These are phyloP conservation scores for Colletotrichum godetiae DNA, from an alignment of 2,329 filamentous ascomycete species.

Conservation along the genomic window DNA sequence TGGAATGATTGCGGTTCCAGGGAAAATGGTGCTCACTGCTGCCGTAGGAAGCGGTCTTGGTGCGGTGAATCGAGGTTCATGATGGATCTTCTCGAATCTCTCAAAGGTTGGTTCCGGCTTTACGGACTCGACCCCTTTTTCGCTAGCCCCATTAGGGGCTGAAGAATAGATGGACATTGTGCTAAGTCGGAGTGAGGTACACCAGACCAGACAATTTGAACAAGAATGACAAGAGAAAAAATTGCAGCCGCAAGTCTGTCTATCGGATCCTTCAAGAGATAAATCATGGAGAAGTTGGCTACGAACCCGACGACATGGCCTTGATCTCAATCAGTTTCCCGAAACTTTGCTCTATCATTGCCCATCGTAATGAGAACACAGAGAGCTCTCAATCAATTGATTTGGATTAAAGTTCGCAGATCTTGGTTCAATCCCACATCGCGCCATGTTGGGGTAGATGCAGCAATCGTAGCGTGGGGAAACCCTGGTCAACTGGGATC, in stretches of 20 bases:
- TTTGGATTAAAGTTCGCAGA: constrained; percentile 19
- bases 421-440: constrained; percentile 8
- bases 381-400: background rate
- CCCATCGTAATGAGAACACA: background rate
- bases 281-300: background rate
- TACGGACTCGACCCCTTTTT: background rate
- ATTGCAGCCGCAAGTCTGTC: background rate
- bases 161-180: constrained; percentile 6
- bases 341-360: background rate
- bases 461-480: background rate
- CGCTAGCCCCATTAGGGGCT: background rate
- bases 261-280: background rate
- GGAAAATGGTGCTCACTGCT: constrained; percentile 2
- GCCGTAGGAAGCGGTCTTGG: constrained; percentile 23
- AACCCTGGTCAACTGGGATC: background rate
- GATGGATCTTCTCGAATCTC: background rate
- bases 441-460: constrained; percentile 22
- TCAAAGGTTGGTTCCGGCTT: background rate
- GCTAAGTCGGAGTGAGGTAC: too few species aligned
- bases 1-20: background rate
- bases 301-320: background rate
- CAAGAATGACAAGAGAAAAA: background rate
- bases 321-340: background rate
- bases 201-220: background rate
- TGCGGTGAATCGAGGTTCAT: background rate